Base-by-base conservation (phyloP, 257 asterid genomes). In the Capsicum chinense region DNA sequence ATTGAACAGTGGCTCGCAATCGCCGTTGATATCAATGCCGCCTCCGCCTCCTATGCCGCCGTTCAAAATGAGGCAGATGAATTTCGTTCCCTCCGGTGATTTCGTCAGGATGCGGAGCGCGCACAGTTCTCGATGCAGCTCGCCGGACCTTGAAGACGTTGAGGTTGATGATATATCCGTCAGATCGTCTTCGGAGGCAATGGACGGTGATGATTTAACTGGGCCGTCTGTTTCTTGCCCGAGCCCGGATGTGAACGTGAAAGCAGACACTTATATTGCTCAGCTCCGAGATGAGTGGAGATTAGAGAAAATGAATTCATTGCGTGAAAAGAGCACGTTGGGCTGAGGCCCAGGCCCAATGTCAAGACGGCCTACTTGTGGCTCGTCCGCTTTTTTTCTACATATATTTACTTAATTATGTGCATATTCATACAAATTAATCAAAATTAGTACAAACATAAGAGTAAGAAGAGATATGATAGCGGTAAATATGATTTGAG, bases 161-260 rank as follows among this genome's bases (percentile, higher is more conserved):
- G 99, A 95, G 5, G 82, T 82, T 62, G 80, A 82, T 56, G 62
- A 74, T 21, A 5, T 50, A 88, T 86, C 97, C 1, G 88, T 87
- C 3, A 93, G 89, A 86, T 92, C 97, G 68, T 19, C 68, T 13
- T 62, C 68, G 1, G 91, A 86, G 39, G 48, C 57, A 62, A 79
- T 69, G 48, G 93, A 92, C 66, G 88, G 86, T 17, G 92, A 88
- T 70, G 97, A 93, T 78, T 80, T 88, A 67, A 80, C 83, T 13
- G 94, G 94, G 85, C 91, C 93, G 56, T 86, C 97, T n/a, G 79
- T 90, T 48, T 66, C 74, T n/a, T 95, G 98, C 42, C 97, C 98
- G 21, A 95, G 98, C 91, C 99, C 99, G 52, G 98, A 95, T 80
- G 99, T 95, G 9, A 93, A 95, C 83, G 59, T 79, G 16, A 91